Evolutionary conservation across 192 early-diverging fungal genomes (phyloP).

Genomic region (Spizellomyces punctatus): DNA sequence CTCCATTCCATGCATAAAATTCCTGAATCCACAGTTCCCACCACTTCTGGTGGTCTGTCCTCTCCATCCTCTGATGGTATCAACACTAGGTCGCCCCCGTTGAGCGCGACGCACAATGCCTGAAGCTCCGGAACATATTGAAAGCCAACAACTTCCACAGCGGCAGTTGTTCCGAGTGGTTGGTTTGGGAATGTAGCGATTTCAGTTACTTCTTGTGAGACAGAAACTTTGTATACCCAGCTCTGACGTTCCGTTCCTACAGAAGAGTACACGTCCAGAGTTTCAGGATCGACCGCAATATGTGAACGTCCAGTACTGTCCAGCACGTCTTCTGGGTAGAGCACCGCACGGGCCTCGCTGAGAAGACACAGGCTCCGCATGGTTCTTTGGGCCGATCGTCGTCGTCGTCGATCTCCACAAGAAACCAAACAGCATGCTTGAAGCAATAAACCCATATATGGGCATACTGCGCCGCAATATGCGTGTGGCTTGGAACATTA

Average conservation of each 20-base stretch:
- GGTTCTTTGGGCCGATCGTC: neutral
- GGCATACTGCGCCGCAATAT: no score
- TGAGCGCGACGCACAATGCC: slow-evolving; percentile 47
- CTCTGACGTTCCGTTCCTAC: slow-evolving; percentile 37
- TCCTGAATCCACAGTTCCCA: slow-evolving; percentile 77
- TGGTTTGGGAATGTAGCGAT: slow-evolving; percentile 12
- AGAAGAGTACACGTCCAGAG: slow-evolving; percentile 54
- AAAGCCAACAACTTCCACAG: slow-evolving; percentile 23
- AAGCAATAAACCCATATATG: no score
- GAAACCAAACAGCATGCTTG: no score
- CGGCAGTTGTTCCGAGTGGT: no score
- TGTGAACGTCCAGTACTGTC: neutral
- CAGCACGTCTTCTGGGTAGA: neutral
- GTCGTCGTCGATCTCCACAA: neutral
- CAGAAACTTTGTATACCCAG: slow-evolving; percentile 23
- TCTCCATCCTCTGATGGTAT: slow-evolving; percentile 12
- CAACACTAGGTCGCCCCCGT: slow-evolving; percentile 51
- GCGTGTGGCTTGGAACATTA: no score
- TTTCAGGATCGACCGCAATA: slow-evolving; percentile 52
- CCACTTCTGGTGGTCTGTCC: slow-evolving; percentile 44
- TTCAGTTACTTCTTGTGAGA: slow-evolving; percentile 6
- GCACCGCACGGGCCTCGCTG: slow-evolving; percentile 16
- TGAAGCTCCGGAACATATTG: slow-evolving; percentile 56
- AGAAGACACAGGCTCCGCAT: slow-evolving; percentile 46
- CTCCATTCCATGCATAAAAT: slow-evolving; percentile 78